Evolutionary conservation across 768 basidiomycete species (phyloP).

Genomic region (Lactarius hengduanensis): DNA sequence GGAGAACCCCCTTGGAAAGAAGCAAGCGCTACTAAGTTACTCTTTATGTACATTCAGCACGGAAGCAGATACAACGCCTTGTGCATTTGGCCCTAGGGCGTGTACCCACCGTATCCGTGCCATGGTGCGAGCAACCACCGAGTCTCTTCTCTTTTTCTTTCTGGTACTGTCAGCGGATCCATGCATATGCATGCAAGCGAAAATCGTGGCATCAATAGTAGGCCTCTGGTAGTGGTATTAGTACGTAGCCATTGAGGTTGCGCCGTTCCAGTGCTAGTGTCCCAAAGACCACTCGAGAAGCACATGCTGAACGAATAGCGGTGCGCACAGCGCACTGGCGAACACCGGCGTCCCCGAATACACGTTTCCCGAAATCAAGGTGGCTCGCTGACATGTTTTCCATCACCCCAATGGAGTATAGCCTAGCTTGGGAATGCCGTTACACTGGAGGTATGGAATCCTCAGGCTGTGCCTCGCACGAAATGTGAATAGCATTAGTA

Average conservation of each 20-base stretch:
- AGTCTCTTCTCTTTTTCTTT: background rate
- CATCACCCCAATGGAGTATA: background rate
- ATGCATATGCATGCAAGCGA: background rate
- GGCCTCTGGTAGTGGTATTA: background rate
- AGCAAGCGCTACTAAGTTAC: background rate
- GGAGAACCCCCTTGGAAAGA: slow-evolving; percentile 5
- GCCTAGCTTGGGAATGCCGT: background rate
- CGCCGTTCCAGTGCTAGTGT: background rate
- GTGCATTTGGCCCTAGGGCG: background rate
- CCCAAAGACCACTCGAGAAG: background rate
- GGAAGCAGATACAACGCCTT: background rate
- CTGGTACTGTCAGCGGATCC: background rate
- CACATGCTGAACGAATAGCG: background rate
- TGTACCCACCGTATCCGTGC: background rate
- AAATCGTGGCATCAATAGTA: background rate
- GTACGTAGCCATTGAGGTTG: background rate
- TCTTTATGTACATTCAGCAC: background rate
- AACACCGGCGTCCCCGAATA: background rate
- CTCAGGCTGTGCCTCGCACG: background rate
- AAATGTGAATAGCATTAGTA: slow-evolving; percentile 3
- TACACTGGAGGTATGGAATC: background rate
- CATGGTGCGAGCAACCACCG: background rate
- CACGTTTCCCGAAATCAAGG: background rate
- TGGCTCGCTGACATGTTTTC: background rate
- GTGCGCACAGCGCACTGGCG: background rate